Percentiles rank a stretch among this genome's conserved stretches.
Evolutionary conservation across 139 green algal genomes (phyloP).

Genomic region (Auxenochlorella protothecoides): DNA sequence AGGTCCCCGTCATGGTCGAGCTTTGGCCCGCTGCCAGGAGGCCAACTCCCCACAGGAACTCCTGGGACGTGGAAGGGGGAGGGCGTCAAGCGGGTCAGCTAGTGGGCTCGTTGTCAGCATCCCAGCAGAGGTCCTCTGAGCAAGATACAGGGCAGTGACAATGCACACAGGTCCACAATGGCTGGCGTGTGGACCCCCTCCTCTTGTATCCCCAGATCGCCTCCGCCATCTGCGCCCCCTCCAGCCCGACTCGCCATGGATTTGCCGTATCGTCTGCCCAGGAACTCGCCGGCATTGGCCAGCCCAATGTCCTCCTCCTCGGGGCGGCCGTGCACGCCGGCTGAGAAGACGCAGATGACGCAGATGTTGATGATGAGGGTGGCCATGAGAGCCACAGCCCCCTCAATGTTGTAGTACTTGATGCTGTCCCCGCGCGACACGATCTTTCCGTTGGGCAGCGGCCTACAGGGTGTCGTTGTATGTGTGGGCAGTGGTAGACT

Average conservation of each 20-base stretch:
- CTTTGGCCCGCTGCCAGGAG: conserved; percentile 49
- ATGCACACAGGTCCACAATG: too few species aligned
- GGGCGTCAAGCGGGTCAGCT: background rate
- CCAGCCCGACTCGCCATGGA: background rate
- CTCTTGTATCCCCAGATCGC: too few species aligned
- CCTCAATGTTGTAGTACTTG: conserved; percentile 29
- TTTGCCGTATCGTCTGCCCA: conserved; percentile 23
- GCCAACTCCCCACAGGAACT: conserved; percentile 34
- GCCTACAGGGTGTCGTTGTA: too few species aligned
- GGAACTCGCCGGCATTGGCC: conserved; percentile 32
- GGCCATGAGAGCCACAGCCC: conserved; percentile 24
- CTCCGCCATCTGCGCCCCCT: too few species aligned
- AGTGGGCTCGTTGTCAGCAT: too few species aligned
- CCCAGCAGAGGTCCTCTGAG: too few species aligned
- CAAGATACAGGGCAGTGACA: too few species aligned
- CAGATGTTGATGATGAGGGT: conserved; percentile 42
- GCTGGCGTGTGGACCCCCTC: too few species aligned
- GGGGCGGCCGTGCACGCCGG: conserved; percentile 16
- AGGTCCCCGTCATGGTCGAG: conserved; percentile 51
- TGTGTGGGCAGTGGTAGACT: too few species aligned
- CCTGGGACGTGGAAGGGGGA: background rate
- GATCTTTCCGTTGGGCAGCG: too few species aligned
- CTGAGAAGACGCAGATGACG: conserved; percentile 33
- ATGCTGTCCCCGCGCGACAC: too few species aligned
- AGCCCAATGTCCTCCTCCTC: conserved; percentile 20